Conservation (phyloP, 495 filamentous ascomycete species). For the Talaromyces adpressus region DNA sequence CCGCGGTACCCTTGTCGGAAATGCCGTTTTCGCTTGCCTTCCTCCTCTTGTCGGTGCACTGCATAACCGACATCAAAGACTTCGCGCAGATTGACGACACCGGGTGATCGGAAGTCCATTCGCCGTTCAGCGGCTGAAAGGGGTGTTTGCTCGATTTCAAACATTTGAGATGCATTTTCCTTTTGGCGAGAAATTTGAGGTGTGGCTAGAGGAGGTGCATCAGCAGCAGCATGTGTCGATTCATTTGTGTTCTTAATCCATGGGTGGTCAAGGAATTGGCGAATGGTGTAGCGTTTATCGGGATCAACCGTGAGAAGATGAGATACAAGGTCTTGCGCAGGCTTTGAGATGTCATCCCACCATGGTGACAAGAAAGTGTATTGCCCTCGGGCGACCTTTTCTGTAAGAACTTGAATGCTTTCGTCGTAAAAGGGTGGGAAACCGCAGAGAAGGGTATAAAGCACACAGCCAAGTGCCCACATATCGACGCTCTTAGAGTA, state of each 20-base stretch:
- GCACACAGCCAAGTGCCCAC: constrained; percentile 96
- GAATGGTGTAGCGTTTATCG: constrained; percentile 82
- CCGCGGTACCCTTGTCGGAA: constrained; percentile 64
- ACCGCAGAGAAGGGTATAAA: constrained; percentile 93
- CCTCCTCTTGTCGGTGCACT: constrained; percentile 93
- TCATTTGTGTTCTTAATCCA: constrained; percentile 83
- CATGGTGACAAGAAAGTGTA: constrained; percentile 97
- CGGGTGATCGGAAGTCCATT: constrained; percentile 93
- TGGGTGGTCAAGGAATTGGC: constrained; percentile 81
- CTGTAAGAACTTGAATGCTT: constrained; percentile 91
- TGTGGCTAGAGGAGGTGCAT: constrained; percentile 71
- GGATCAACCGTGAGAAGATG: constrained; percentile 92
- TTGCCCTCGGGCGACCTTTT: constrained; percentile 94
- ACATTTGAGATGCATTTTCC: constrained; percentile 33
- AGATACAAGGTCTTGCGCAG: constrained; percentile 87
- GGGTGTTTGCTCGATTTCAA: constrained; percentile 27
- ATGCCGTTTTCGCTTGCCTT: constrained; percentile 80
- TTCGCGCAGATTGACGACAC: constrained; percentile 89
- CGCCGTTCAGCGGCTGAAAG: constrained; percentile 54
- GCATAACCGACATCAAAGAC: constrained; percentile 97
- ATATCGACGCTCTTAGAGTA: constrained; percentile 99
- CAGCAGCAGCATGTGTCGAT: constrained; percentile 60
- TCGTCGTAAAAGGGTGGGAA: constrained; percentile 99
- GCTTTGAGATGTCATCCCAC: constrained; percentile 98
- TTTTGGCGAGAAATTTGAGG: constrained; percentile 44